Evolutionary conservation across 148 eudicot species (phyloP).

Genomic region (Rhododendron ferrugineum): DNA sequence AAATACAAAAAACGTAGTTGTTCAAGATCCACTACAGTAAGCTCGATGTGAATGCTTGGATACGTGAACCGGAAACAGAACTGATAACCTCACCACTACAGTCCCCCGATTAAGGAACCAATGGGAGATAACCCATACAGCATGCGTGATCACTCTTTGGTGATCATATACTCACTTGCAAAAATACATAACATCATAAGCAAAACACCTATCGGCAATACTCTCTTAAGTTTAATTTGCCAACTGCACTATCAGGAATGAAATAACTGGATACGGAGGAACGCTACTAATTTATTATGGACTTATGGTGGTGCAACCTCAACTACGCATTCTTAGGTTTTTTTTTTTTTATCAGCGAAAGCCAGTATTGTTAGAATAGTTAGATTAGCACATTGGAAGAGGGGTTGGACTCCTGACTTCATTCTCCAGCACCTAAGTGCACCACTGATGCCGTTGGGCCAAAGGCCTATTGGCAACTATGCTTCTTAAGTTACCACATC

Average conservation of each 20-base stretch:
- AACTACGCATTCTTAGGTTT: background rate
- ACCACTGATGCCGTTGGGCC: background rate
- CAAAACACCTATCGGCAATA: background rate
- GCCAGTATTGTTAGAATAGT: background rate
- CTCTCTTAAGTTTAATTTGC: background rate
- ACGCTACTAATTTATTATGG: background rate
- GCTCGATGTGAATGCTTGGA: background rate
- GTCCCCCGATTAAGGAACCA: background rate
- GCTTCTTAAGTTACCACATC: background rate
- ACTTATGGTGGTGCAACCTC: background rate
- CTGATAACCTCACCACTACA: background rate
- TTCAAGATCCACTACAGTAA: background rate
- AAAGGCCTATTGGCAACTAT: background rate
- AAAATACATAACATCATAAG: background rate
- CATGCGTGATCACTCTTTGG: background rate
- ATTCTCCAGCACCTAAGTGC: background rate
- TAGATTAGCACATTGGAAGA: background rate
- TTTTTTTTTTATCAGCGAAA: too few species aligned
- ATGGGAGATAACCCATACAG: background rate
- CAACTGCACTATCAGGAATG: background rate
- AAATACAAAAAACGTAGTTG: background rate
- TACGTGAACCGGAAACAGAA: background rate
- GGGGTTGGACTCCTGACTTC: background rate
- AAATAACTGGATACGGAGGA: background rate
- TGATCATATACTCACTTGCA: background rate